Evolutionary conservation across 2,329 filamentous ascomycete species (phyloP).

Genomic region (Paecilomyces variotii): DNA sequence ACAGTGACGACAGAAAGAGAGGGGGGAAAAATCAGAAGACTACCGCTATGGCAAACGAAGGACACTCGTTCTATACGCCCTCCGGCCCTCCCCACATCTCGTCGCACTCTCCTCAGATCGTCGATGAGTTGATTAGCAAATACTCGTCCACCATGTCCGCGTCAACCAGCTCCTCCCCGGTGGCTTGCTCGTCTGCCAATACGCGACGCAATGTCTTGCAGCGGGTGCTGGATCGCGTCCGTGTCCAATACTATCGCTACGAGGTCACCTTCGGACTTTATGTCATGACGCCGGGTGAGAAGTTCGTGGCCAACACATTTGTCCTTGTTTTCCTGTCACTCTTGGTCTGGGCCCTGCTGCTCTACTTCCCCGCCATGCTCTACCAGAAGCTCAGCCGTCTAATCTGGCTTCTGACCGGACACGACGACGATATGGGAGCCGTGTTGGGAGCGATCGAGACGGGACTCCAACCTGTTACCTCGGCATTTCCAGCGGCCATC

Average conservation of each 20-base stretch:
- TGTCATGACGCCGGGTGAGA: conserved; percentile 37
- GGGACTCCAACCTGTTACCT: background rate
- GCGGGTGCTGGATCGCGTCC: conserved; percentile 23
- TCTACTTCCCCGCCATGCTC: conserved; percentile 30
- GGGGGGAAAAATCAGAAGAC: background rate
- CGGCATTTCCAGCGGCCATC: background rate
- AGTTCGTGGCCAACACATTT: conserved; percentile 33
- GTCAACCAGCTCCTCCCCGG: conserved; percentile 4
- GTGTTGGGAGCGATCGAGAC: conserved; percentile 21
- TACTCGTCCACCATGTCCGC: conserved; percentile 22
- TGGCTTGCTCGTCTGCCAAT: conserved; percentile 3
- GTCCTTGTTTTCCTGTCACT: conserved; percentile 27
- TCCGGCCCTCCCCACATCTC: conserved; percentile 20
- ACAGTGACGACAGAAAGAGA: background rate
- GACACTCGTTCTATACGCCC: conserved; percentile 27
- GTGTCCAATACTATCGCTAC: conserved; percentile 39
- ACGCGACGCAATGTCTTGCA: conserved; percentile 19
- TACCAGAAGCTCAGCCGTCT: conserved; percentile 28
- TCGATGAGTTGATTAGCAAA: conserved; percentile 27
- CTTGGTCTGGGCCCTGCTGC: conserved; percentile 27
- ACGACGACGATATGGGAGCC: conserved; percentile 20
- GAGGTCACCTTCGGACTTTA: conserved; percentile 40
- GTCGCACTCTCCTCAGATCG: conserved; percentile 20
- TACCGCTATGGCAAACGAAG: conserved; percentile 22
- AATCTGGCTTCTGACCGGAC: conserved; percentile 31